Evolutionary conservation across 768 basidiomycete genomes (phyloP).

Genomic region (Boletus subcaerulescens): DNA sequence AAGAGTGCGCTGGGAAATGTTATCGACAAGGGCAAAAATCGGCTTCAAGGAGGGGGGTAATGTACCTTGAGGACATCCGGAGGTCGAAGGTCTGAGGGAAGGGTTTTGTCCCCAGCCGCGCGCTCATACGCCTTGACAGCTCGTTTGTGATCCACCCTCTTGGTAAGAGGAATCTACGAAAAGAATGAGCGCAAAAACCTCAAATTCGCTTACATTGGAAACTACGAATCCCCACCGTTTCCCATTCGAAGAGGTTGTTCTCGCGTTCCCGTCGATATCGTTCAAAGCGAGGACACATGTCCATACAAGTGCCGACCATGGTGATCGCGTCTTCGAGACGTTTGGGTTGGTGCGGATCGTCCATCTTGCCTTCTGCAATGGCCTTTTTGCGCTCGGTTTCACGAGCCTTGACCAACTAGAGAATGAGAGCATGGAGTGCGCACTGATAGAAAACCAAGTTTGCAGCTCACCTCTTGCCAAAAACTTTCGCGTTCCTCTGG

Average conservation of each 20-base stretch:
- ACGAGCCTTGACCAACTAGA: conserved; percentile 68
- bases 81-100: conserved; percentile 91
- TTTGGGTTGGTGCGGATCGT: conserved; percentile 76
- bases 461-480: conserved; percentile 62
- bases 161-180: conserved; percentile 75
- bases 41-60: conserved; percentile 3
- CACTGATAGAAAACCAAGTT: conserved; percentile 5
- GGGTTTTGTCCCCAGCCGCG: conserved; percentile 85
- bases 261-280: conserved; percentile 87
- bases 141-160: conserved; percentile 76
- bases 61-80: conserved; percentile 75
- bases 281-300: conserved; percentile 96
- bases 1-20: conserved; percentile 62
- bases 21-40: not conserved
- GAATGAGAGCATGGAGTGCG: conserved; percentile 21
- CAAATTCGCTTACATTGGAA: not conserved
- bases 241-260: conserved; percentile 83
- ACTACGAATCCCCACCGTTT: conserved; percentile 55
- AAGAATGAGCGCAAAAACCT: conserved; percentile 33
- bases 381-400: conserved; percentile 69
- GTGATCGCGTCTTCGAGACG: conserved; percentile 86
- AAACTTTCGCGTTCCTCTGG: conserved; percentile 65
- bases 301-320: conserved; percentile 88
- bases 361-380: conserved; percentile 83
- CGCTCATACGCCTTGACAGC: conserved; percentile 97